Conservation (phyloP, 257 asterid genomes). For the Voacanga thouarsii region DNA sequence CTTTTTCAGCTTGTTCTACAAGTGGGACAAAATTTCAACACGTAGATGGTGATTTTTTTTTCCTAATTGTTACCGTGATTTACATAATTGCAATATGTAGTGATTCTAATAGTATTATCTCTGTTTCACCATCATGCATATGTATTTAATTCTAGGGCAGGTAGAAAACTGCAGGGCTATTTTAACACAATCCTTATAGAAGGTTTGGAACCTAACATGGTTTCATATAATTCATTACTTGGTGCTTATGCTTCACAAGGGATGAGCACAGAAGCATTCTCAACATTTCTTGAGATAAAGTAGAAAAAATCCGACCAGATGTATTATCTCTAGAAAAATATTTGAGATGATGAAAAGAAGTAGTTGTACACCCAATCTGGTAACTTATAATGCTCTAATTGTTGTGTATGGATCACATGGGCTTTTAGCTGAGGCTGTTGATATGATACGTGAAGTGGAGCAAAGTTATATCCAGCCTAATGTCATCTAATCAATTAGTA, state of each 20-base stretch:
- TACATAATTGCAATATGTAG: too few relatives aligned
- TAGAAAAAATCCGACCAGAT: slow-evolving; percentile 54
- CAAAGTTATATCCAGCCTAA: slow-evolving; percentile 71
- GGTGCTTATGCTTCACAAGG: slow-evolving; percentile 93
- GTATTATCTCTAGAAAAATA: slow-evolving; percentile 69
- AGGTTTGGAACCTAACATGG: slow-evolving; percentile 79
- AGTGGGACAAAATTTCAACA: too few relatives aligned
- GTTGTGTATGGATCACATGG: slow-evolving; percentile 96
- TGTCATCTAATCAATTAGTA: slow-evolving; percentile 78
- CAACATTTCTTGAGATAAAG: slow-evolving; percentile 60
- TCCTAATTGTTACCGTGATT: too few relatives aligned
- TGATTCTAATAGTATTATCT: too few relatives aligned
- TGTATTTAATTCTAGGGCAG: slow-evolving; percentile 85
- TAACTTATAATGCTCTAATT: slow-evolving; percentile 80
- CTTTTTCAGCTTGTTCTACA: too few relatives aligned
- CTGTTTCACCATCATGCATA: slow-evolving; percentile 91
- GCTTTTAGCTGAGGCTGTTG: slow-evolving; percentile 74
- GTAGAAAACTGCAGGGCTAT: slow-evolving; percentile 72
- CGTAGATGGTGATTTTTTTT: too few relatives aligned
- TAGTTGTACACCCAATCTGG: slow-evolving; percentile 78
- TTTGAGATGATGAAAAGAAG: slow-evolving; percentile 70
- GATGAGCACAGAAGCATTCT: slow-evolving; percentile 49
- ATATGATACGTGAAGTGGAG: slow-evolving; percentile 85
- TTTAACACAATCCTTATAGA: slow-evolving; percentile 68
- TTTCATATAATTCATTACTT: slow-evolving; percentile 79